These are phyloP conservation scores for Solanum ahanhuiri DNA, from an alignment of 257 asterid genomes.

Conservation along the genomic window DNA sequence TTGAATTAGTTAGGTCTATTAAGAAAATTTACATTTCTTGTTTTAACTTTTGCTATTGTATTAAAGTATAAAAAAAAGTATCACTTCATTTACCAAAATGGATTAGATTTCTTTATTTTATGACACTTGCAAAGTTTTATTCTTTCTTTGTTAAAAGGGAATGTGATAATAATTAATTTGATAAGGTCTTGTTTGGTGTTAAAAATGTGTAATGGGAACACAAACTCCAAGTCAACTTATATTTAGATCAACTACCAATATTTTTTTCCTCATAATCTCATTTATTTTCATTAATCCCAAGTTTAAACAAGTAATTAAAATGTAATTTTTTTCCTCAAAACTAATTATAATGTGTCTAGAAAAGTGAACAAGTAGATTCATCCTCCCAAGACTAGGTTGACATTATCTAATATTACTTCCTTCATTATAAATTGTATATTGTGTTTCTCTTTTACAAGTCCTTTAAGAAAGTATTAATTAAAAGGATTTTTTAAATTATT, in stretches of 20 bases:
- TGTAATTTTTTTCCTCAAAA: not conserved
- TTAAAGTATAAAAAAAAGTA: too few relatives aligned
- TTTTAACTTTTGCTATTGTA: not conserved
- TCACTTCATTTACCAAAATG: not conserved
- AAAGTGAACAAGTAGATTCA: not conserved
- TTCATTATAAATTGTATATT: not conserved
- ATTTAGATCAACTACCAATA: not conserved
- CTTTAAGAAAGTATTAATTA: not conserved
- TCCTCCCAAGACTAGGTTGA: not conserved
- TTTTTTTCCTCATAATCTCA: not conserved
- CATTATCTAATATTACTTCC: not conserved
- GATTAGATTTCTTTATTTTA: not conserved
- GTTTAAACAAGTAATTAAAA: not conserved
- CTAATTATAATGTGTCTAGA: not conserved
- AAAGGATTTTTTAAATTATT: accelerated
- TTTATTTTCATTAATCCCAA: not conserved
- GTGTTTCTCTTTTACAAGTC: not conserved
- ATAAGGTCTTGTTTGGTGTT: not conserved
- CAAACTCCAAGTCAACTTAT: not conserved
- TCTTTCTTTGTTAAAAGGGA: not conserved
- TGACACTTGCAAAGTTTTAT: not conserved
- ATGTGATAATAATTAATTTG: not conserved
- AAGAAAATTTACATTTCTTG: not conserved
- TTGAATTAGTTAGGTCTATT: not conserved
- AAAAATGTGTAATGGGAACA: not conserved